Evolutionary conservation across 1,139 yeast species (phyloP).

Genomic region (Protomyces inouyei): DNA sequence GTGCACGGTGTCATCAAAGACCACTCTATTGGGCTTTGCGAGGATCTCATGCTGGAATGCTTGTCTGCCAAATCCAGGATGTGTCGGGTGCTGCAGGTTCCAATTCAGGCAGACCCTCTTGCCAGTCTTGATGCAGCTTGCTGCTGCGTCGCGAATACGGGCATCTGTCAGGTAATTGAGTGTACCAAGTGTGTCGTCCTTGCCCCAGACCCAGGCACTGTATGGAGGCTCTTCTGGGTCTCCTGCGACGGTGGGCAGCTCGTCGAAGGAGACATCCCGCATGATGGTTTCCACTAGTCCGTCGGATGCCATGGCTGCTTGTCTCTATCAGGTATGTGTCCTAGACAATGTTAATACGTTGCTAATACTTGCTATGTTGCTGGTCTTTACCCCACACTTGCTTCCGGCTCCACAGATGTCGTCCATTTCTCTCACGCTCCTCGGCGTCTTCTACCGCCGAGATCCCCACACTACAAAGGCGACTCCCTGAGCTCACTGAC

Average conservation of each 20-base stretch:
- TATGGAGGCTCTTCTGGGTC: slow-evolving; percentile 29
- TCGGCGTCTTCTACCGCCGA: not conserved
- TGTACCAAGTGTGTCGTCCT: slow-evolving; percentile 29
- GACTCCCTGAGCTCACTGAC: too few species aligned
- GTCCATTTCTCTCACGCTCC: not conserved
- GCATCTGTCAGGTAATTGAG: slow-evolving; percentile 27
- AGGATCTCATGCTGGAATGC: slow-evolving; percentile 12
- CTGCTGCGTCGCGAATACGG: slow-evolving; percentile 17
- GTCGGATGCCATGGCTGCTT: not conserved
- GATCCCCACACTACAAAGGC: not conserved
- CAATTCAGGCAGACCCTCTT: slow-evolving; percentile 27
- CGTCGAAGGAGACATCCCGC: slow-evolving; percentile 1
- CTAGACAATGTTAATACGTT: not conserved
- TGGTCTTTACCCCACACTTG: not conserved
- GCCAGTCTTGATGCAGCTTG: slow-evolving; percentile 15
- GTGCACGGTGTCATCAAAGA: slow-evolving; percentile 36
- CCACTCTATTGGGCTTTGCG: slow-evolving; percentile 8
- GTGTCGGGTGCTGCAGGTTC: slow-evolving; percentile 14
- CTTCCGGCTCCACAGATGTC: not conserved
- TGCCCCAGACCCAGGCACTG: slow-evolving; percentile 30
- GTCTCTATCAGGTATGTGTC: not conserved
- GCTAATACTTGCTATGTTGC: not conserved
- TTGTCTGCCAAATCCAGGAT: slow-evolving; percentile 17
- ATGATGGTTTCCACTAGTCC: not conserved
- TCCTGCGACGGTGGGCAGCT: slow-evolving; percentile 24